Conservation (phyloP, 2,329 filamentous ascomycete species). For the Tolypocladium amazonense region DNA sequence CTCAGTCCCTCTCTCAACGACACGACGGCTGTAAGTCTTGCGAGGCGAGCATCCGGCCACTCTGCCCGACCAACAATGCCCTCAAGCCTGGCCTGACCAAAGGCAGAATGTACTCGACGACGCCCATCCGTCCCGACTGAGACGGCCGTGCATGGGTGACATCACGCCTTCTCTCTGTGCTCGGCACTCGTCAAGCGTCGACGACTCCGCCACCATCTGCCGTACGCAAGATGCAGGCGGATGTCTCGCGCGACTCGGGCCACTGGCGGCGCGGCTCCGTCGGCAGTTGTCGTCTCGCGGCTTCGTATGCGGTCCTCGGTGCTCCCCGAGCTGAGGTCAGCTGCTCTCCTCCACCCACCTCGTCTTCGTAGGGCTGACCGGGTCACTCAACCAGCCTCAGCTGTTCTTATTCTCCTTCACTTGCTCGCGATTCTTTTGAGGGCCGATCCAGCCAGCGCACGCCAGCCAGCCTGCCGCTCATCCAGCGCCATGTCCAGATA, state of each 20-base stretch:
- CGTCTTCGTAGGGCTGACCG: background rate
- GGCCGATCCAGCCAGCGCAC: background rate
- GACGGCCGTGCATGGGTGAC: background rate
- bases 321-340: background rate
- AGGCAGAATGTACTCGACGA: background rate
- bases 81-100: background rate
- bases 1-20: too few relatives aligned
- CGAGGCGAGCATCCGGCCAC: background rate
- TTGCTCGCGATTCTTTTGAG: background rate
- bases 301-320: background rate
- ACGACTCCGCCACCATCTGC: background rate
- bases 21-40: background rate
- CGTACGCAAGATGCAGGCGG: background rate
- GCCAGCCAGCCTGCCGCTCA: background rate
- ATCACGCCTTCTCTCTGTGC: background rate
- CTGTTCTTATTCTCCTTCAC: background rate
- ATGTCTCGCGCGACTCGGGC: background rate
- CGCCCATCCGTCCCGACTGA: background rate
- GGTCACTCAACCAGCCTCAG: background rate
- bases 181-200: background rate
- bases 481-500: conserved; percentile 9
- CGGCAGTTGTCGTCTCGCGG: background rate
- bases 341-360: background rate
- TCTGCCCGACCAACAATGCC: background rate
- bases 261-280: background rate